Percentiles rank a stretch among this genome's conserved stretches.
Evolutionary conservation across 2,329 filamentous ascomycete species (phyloP).

Genomic region (Rutstroemia sp.): DNA sequence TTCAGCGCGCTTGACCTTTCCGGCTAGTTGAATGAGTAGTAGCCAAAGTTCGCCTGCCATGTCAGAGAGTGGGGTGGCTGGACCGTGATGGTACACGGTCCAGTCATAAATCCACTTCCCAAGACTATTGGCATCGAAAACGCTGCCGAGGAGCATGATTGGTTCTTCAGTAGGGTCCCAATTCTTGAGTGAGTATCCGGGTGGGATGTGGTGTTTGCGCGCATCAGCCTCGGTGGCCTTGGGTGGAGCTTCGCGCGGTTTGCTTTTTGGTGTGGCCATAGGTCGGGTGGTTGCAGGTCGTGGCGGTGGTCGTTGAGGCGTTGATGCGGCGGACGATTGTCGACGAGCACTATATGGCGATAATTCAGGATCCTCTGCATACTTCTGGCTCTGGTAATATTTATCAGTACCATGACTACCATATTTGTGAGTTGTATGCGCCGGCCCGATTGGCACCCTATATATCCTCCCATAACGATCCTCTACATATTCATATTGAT

Average conservation of each 20-base stretch:
- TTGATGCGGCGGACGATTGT: conserved; percentile 21
- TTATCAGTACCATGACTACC: conserved; percentile 31
- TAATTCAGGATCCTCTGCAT: conserved; percentile 23
- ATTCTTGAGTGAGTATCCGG: conserved; percentile 93
- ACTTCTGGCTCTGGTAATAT: conserved; percentile 27
- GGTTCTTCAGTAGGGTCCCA: conserved; percentile 94
- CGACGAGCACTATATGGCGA: conserved; percentile 23
- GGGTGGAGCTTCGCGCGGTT: conserved; percentile 32
- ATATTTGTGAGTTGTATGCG: conserved; percentile 27
- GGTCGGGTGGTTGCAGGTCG: conserved; percentile 21
- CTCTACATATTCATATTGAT: conserved; percentile 29
- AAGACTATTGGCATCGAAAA: conserved; percentile 94
- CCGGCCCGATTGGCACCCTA: conserved; percentile 13
- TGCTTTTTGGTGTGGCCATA: conserved; percentile 24
- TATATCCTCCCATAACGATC: conserved; percentile 25
- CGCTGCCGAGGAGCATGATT: conserved; percentile 87
- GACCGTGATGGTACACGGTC: conserved; percentile 86
- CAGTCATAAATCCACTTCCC: conserved; percentile 99
- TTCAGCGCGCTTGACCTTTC: conserved; percentile 87
- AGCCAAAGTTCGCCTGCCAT: conserved; percentile 95
- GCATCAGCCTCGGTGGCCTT: conserved; percentile 54
- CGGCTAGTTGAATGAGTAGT: conserved; percentile 84
- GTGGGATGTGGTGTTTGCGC: conserved; percentile 65
- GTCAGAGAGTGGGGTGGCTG: conserved; percentile 76
- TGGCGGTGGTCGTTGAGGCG: conserved; percentile 27